Conservation (phyloP, 805 yeast genomes). For the Pichia sporocuriosa region DNA sequence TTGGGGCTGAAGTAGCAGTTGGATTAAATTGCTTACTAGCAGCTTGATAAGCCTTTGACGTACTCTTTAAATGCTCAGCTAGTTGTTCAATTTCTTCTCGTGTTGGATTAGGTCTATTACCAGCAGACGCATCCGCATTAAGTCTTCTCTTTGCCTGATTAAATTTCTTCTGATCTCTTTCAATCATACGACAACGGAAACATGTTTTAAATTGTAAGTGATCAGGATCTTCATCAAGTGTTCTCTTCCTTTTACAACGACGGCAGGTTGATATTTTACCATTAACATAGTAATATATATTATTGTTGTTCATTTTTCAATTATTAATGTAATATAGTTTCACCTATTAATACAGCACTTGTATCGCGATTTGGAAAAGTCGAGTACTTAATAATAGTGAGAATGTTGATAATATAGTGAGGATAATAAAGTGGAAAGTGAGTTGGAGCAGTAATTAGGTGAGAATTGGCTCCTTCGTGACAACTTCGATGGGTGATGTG, state of each 20-base stretch:
- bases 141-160: slow-evolving; percentile 21
- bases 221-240: slow-evolving; percentile 49
- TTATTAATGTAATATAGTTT: no score
- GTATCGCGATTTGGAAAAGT: slow-evolving; percentile 5
- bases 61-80: slow-evolving; percentile 15
- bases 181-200: slow-evolving; percentile 51
- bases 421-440: background rate
- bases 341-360: no score
- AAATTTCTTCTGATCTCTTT: slow-evolving; percentile 35
- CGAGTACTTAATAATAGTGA: background rate
- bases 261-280: slow-evolving; percentile 41
- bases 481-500: background rate
- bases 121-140: slow-evolving; percentile 16
- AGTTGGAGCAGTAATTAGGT: background rate
- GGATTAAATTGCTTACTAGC: slow-evolving; percentile 12
- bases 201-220: slow-evolving; percentile 52
- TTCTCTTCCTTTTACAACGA: slow-evolving; percentile 51
- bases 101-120: slow-evolving; percentile 15
- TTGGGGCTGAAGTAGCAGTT: slow-evolving; percentile 16
- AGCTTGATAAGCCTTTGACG: slow-evolving; percentile 9
- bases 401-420: background rate
- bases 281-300: slow-evolving; percentile 20
- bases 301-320: slow-evolving; percentile 4
- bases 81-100: slow-evolving; percentile 15
- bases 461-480: background rate